A percentile compares a stretch with the other conserved stretches of the same genome.
These are phyloP conservation scores for Trichoderma cornu-damae DNA, from an alignment of 2,329 filamentous ascomycete genomes.

Conservation along the genomic window DNA sequence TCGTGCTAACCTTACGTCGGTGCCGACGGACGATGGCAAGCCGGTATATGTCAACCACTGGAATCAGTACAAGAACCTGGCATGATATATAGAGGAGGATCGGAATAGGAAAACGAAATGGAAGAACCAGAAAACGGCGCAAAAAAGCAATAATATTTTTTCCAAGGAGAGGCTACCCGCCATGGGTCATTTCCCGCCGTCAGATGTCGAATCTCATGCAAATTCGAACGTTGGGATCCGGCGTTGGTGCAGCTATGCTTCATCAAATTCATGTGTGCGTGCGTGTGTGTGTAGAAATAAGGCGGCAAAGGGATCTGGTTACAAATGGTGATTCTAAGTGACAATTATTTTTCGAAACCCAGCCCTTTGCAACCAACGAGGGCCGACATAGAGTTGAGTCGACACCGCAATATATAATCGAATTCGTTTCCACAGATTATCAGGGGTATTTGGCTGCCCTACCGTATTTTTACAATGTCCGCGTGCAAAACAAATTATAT, in stretches of 20 bases:
- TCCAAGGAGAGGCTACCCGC: not conserved
- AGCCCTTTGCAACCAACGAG: not conserved
- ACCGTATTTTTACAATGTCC: slow-evolving; percentile 18
- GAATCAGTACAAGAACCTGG: slow-evolving; percentile 29
- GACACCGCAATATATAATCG: not conserved
- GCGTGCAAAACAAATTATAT: not conserved
- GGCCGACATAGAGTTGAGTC: not conserved
- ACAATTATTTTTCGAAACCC: not conserved
- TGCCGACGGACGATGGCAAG: slow-evolving; percentile 28
- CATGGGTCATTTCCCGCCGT: not conserved
- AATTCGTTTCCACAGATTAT: slow-evolving; percentile 22
- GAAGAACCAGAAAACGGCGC: not conserved
- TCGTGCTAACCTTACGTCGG: slow-evolving; percentile 33
- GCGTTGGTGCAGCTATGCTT: not conserved
- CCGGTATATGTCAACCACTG: slow-evolving; percentile 36
- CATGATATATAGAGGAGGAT: not conserved
- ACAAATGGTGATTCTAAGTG: not conserved
- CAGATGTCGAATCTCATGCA: not conserved
- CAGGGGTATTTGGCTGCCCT: slow-evolving; percentile 20
- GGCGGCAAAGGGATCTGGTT: not conserved
- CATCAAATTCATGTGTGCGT: not conserved
- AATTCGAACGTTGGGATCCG: not conserved
- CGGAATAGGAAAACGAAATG: not conserved
- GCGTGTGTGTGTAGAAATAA: not conserved
- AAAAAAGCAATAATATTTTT: not conserved